Evolutionary conservation across 2,329 filamentous ascomycete species (phyloP).

Genomic region (Aspergillus pseudonomiae): DNA sequence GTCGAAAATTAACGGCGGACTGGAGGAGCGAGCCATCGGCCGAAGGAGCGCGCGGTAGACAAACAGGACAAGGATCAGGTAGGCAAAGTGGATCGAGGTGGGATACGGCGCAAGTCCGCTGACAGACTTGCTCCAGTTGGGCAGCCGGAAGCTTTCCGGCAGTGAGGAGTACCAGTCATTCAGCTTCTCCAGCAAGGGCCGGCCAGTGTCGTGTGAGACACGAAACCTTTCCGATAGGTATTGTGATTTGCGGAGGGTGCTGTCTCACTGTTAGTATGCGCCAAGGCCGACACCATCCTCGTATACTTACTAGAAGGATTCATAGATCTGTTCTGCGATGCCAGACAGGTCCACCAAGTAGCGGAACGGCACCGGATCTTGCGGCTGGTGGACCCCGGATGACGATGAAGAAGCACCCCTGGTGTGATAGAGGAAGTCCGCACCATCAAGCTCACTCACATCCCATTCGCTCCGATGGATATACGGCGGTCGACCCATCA

Average conservation of each 20-base stretch:
- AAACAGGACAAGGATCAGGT: constrained; percentile 39
- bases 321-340: constrained; percentile 36
- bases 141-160: constrained; percentile 31
- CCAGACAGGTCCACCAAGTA: constrained; percentile 31
- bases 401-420: constrained; percentile 16
- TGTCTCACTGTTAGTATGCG: constrained; percentile 8
- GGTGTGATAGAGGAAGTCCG: constrained; percentile 27
- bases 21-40: constrained; percentile 32
- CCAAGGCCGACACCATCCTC: background rate
- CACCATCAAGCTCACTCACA: constrained; percentile 33
- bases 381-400: constrained; percentile 21
- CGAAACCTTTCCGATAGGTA: constrained; percentile 32
- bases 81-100: constrained; percentile 37
- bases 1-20: constrained; percentile 32
- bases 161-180: constrained; percentile 36
- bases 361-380: constrained; percentile 31
- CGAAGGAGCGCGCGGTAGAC: constrained; percentile 40
- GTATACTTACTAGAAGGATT: constrained; percentile 35
- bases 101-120: constrained; percentile 27
- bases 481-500: constrained; percentile 40
- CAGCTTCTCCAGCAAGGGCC: constrained; percentile 30
- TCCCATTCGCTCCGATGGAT: constrained; percentile 41
- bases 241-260: constrained; percentile 35
- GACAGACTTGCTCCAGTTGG: constrained; percentile 32
- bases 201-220: constrained; percentile 33